Evolutionary conservation across 257 asterid genomes (phyloP).

Genomic region (Salvia rosmarinus): DNA sequence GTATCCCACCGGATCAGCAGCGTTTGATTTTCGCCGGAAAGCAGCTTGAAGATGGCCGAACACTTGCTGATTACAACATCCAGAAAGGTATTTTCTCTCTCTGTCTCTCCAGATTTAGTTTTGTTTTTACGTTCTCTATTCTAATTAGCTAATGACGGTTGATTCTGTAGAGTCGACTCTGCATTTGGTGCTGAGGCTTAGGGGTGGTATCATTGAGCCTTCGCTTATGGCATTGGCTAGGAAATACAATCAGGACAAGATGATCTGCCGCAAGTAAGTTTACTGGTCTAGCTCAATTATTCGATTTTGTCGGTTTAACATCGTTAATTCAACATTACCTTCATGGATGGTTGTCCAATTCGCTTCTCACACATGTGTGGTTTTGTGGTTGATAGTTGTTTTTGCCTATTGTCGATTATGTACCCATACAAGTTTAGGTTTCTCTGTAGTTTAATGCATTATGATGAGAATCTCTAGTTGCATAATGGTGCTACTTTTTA

Average conservation of each 20-base stretch:
- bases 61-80: slow-evolving; percentile 71
- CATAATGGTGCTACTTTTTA: not conserved
- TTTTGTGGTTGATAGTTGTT: not conserved
- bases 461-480: not conserved
- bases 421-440: too few relatives aligned
- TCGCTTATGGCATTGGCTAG: slow-evolving; percentile 70
- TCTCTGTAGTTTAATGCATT: not conserved
- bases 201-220: slow-evolving; percentile 78
- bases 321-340: not conserved
- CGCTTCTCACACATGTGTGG: not conserved
- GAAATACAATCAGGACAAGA: slow-evolving; percentile 70
- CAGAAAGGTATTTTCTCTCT: slow-evolving; percentile 47
- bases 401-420: not conserved
- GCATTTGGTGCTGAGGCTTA: slow-evolving; percentile 76
- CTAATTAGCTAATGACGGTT: slow-evolving; percentile 5
- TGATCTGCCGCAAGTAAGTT: slow-evolving; percentile 74
- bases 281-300: not conserved
- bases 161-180: slow-evolving; percentile 57
- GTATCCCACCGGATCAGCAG: slow-evolving; percentile 80
- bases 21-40: slow-evolving; percentile 77
- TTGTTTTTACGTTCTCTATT: not conserved
- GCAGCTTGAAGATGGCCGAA: slow-evolving; percentile 79
- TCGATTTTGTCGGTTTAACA: not conserved
- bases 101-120: not conserved
- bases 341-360: not conserved